Percentiles rank a stretch among this genome's conserved stretches.
phyloP scores from a whole-genome alignment of 257 asterid genomes.

The Plantago major region DNA sequence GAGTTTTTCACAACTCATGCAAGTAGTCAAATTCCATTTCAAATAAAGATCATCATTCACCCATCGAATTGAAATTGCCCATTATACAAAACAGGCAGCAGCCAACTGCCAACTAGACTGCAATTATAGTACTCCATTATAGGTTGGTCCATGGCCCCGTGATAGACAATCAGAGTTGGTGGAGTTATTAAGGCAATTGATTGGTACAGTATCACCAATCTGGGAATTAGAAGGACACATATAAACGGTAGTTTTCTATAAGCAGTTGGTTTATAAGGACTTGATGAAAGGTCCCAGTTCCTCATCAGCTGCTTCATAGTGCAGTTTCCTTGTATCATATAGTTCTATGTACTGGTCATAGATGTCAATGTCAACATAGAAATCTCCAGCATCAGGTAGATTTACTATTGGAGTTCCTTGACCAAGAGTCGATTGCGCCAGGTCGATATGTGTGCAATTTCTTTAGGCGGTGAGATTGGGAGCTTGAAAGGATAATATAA shows the following conservation, averaged over 20 bases:
- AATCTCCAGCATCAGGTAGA: background rate
- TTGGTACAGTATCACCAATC: background rate
- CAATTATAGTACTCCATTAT: no score
- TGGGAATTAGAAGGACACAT: no score
- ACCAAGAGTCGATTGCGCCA: no score
- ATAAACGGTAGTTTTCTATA: slow-evolving; percentile 16
- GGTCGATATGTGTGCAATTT: no score
- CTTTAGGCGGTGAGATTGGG: background rate
- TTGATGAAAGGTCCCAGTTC: slow-evolving; percentile 21
- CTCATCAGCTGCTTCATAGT: slow-evolving; percentile 21
- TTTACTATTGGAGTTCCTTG: background rate
- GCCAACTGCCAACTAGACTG: no score
- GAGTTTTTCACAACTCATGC: no score
- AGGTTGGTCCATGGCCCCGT: background rate
- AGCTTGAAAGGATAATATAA: slow-evolving; percentile 2
- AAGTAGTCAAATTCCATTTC: no score
- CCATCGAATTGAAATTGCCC: no score
- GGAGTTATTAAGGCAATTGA: slow-evolving; percentile 27
- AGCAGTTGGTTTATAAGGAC: slow-evolving; percentile 19
- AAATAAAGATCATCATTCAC: no score
- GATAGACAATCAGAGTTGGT: slow-evolving; percentile 7
- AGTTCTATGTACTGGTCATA: background rate
- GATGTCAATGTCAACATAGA: background rate
- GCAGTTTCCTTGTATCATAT: slow-evolving; percentile 28
- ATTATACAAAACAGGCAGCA: no score